Evolutionary conservation across 2,329 filamentous ascomycete genomes (phyloP), one percentile per base, ranked within the genome.

Genomic region (Aschersonia sp.): DNA sequence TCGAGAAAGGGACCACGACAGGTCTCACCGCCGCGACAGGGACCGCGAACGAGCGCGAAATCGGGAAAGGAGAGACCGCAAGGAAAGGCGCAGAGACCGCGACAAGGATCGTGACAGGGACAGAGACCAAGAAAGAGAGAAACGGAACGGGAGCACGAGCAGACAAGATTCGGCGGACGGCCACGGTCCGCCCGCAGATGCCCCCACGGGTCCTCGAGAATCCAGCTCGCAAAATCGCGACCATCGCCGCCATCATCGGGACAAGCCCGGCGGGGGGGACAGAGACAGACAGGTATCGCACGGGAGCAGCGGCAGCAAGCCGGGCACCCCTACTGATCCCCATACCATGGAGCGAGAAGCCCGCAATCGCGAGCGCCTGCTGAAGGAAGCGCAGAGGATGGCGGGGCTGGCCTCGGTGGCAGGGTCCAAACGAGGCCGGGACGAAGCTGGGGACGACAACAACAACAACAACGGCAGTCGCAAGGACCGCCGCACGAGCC

Each of bases 271-370:
- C 65, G 64, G 22, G 7, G 46, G 44, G n/a, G 63, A 52, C 43
- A 63, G 68, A 31, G 63, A 65, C 22, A 57, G 58, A 42, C 66
- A 4, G 49, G 12, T 39, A 8, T 39, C 35, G 9, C 35, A 39
- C 8, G 35, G 56, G 62, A 6, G 64, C 63, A 37, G 45, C 53
- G 43, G 46, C 46, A 40, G 40, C 44, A 49, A 49, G 41, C 42
- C 44, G 29, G 47, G 50, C 47, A 55, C 59, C 31, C 55, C 56
- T 40, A 70, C 69, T 50, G 79, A 84, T 53, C 71, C 77, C n/a
- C 81, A 85, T 60, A 81, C 82, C 1, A 68, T 81, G 0, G 83
- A 87, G 61, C 77, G 83, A 29, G 81, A 85, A 58, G 76, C 76
- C 10, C 69, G 79, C 12, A 75, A 83, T 56, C 71, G 80, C 43